phyloP scores from a whole-genome alignment of 352 stramenopile species.

The Pythium chondricola region DNA sequence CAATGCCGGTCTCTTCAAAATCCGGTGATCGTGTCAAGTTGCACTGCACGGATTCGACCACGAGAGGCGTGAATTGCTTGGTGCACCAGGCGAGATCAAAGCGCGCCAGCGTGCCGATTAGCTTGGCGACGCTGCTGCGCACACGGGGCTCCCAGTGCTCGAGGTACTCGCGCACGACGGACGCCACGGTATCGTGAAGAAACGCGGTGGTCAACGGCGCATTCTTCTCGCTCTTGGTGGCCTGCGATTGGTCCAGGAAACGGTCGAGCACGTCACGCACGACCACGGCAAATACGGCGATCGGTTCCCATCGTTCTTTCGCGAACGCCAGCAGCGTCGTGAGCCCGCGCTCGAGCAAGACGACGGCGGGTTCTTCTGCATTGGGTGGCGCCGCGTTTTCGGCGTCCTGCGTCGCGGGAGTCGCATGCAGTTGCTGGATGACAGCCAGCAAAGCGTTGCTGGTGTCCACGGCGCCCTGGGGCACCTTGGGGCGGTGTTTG shows the following conservation, averaged over 20 bases:
- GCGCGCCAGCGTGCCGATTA: constrained; percentile 61
- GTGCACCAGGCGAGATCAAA: constrained; percentile 55
- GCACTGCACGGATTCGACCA: constrained; percentile 72
- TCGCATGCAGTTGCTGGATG: neutral
- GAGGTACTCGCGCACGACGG: constrained; percentile 44
- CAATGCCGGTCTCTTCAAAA: constrained; percentile 73
- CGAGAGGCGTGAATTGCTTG: constrained; percentile 51
- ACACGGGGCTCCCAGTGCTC: constrained; percentile 86
- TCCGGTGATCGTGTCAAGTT: constrained; percentile 72
- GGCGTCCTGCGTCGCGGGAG: neutral
- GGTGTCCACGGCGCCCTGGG: constrained; percentile 29
- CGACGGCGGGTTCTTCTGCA: constrained; percentile 3
- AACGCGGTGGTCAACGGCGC: constrained; percentile 36
- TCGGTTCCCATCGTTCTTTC: constrained; percentile 66
- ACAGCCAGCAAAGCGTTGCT: constrained; percentile 33
- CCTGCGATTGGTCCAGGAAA: constrained; percentile 17
- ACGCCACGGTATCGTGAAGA: constrained; percentile 33
- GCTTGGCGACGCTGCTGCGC: constrained; percentile 61
- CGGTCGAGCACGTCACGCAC: constrained; percentile 41
- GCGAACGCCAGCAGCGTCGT: constrained; percentile 45
- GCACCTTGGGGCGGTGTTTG: constrained; percentile 60
- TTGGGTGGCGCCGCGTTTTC: constrained; percentile 7
- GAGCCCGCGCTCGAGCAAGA: constrained; percentile 41
- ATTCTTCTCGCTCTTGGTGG: constrained; percentile 12
- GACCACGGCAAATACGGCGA: constrained; percentile 58